Base-by-base conservation (phyloP, 106 monocot genomes). In the Apostasia ramifera region DNA sequence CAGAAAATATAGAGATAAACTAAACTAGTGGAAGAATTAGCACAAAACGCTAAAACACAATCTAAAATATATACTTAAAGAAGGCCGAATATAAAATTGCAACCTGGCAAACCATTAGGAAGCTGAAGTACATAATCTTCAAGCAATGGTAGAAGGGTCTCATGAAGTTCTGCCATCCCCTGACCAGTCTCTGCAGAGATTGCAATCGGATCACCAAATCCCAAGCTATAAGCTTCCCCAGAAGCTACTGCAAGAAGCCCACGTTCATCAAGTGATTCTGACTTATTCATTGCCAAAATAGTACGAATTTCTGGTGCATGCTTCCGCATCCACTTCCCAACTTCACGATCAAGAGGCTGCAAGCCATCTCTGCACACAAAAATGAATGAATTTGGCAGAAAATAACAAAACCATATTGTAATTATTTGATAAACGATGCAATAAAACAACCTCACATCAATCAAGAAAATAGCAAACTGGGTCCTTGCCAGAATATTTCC, bases 151-250 rank as follows among this genome's bases (percentile, higher is more conserved):
- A 74, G 64, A 37, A 99, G 87, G 39, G 70, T 66, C 83, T 88
- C 90, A 80, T 90, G 90, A 57, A 99, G 93, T 59, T 99, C 98
- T 44, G 89, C 85, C 98, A 93, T 93, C 40, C 98, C 98, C 44
- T 93, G 59, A 0, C 98, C 98, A 66, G 90, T 99, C 80, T 99
- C 98, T 42, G 98, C 93, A 26, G 93, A 99, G 73, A 99, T 99
- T 14, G 93, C 93, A 82, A 99, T 81, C 4, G 98, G 93, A 73
- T 99, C 98, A 57, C 98, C 98, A 80, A 99, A 99, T 0, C 98
- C 98, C 53, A 99, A 76, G 57, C 66, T 66, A 67, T 99, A 75
- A 9, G 90, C 98, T 77, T 99, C 90, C 6, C 89, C 98, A 45
- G 82, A 78, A 50, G 76, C 93, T 14, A 85, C 75, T 68, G 75